Percentiles rank a stretch among this genome's conserved stretches.
Conservation (phyloP, 2,329 filamentous ascomycete species). For the Lasiodiplodia sp. region DNA sequence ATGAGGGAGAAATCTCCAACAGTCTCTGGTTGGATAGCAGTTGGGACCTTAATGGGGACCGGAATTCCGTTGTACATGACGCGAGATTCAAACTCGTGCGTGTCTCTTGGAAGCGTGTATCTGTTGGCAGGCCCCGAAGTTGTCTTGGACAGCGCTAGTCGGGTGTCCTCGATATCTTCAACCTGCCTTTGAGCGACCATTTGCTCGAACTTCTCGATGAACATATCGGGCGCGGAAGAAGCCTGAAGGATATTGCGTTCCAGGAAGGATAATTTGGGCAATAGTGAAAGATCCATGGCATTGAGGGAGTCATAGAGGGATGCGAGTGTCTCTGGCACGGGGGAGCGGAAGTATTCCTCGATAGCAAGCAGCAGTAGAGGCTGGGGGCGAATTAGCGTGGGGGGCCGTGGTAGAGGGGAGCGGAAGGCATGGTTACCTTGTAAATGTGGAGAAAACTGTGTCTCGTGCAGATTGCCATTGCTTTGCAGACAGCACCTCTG, state of each 20-base stretch:
- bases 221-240: conserved; percentile 93
- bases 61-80: conserved; percentile 97
- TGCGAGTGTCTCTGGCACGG: conserved; percentile 84
- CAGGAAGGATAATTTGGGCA: conserved; percentile 83
- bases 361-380: conserved; percentile 88
- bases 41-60: conserved; percentile 95
- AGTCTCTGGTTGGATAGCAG: conserved; percentile 90
- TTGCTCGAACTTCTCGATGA: conserved; percentile 95
- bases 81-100: conserved; percentile 95
- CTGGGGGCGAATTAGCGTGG: conserved; percentile 52
- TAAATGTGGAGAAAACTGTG: conserved; percentile 99
- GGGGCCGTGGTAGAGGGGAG: conserved; percentile 8
- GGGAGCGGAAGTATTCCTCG: conserved; percentile 96
- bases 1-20: conserved; percentile 97
- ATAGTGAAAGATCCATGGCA: conserved; percentile 92
- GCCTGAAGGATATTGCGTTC: conserved; percentile 87
- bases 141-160: conserved; percentile 33
- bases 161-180: conserved; percentile 58
- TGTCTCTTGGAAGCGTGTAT: conserved; percentile 87
- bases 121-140: conserved; percentile 62
- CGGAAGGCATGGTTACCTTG: conserved; percentile 66
- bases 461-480: conserved; percentile 98
- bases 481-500: conserved; percentile 92
- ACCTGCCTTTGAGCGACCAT: conserved; percentile 86
- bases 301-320: conserved; percentile 93